These are phyloP conservation scores for Circinella umbellata DNA, from an alignment of 371 early-diverging fungal genomes.

Conservation along the genomic window DNA sequence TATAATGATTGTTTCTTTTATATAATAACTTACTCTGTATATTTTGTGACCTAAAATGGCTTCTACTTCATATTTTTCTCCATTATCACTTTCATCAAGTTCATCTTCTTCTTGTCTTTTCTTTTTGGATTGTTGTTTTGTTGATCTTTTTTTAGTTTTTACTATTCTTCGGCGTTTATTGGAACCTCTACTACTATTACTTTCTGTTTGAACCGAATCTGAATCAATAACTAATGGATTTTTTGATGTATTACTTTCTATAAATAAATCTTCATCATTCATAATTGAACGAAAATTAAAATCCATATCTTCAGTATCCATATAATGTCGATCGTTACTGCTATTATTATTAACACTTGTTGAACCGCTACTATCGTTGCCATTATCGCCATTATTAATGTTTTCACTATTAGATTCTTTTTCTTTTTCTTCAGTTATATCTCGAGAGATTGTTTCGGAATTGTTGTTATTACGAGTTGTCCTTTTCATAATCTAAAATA, in stretches of 20 bases:
- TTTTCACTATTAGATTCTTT: no score
- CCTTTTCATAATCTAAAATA: no score
- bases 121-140: background rate
- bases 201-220: background rate
- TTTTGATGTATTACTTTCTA: background rate
- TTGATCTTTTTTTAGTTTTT: background rate
- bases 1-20: background rate
- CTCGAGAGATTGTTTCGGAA: no score
- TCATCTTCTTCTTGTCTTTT: background rate
- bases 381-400: no score
- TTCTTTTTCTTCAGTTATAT: background rate
- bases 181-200: background rate
- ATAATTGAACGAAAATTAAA: background rate
- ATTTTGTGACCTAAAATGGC: conserved; percentile 13
- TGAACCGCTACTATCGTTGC: no score
- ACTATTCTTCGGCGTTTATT: background rate
- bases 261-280: background rate
- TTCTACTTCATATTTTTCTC: conserved; percentile 10
- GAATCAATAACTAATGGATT: background rate
- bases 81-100: background rate
- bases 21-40: background rate
- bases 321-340: background rate
- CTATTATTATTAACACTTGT: background rate
- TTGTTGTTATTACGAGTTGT: no score
- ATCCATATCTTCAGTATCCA: conserved; percentile 4